Conservation (phyloP, 768 basidiomycete genomes). For the Hygrocybe coccinea region DNA sequence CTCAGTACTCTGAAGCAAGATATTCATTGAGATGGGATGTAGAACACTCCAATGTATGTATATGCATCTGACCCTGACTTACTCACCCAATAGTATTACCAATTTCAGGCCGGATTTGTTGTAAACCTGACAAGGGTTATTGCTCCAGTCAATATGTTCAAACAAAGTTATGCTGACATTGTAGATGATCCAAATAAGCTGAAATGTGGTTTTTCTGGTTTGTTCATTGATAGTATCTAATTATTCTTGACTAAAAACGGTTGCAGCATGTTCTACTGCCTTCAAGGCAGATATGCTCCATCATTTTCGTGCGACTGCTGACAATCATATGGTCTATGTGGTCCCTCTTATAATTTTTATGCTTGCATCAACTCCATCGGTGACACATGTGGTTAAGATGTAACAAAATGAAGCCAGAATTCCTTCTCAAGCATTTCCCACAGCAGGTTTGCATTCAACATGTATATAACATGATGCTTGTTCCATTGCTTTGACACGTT, state of each 20-base stretch:
- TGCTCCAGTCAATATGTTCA: background rate
- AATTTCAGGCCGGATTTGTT: constrained; percentile 5
- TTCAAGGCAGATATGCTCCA: constrained; percentile 7
- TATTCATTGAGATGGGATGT: constrained; percentile 1
- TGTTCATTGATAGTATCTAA: background rate
- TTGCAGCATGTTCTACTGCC: background rate
- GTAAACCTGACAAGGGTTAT: constrained; percentile 3
- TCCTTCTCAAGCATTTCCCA: constrained; percentile 32
- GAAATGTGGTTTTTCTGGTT: constrained; percentile 5
- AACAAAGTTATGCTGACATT: constrained; percentile 2
- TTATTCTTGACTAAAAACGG: too few species aligned
- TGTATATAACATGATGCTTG: constrained; percentile 31
- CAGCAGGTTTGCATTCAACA: constrained; percentile 28
- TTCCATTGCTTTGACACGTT: constrained; percentile 35
- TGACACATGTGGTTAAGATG: constrained; percentile 34
- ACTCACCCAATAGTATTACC: too few species aligned
- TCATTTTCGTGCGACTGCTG: constrained; percentile 5
- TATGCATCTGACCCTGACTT: background rate
- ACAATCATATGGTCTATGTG: background rate
- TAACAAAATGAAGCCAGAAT: constrained; percentile 36
- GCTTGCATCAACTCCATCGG: constrained; percentile 33
- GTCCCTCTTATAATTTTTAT: constrained; percentile 6
- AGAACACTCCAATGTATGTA: background rate
- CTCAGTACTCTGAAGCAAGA: background rate
- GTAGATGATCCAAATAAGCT: background rate